Base-by-base conservation (phyloP, 305 asterid species). In the Stenogyne calaminthoides region DNA sequence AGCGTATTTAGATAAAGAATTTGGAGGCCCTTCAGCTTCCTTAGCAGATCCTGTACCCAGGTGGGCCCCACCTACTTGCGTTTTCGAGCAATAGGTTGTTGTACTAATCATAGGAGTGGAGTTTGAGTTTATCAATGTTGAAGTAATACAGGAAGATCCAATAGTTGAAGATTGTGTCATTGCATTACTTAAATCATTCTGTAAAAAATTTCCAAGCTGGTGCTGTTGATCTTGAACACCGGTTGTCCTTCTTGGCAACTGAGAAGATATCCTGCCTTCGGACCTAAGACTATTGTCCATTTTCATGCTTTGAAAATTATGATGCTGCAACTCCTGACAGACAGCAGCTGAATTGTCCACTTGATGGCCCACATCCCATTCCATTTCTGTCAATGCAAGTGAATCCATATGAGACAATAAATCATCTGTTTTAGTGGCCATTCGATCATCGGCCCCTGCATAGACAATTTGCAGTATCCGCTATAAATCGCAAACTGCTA, bases 331-430 rank as follows among this genome's bases (percentile, higher is more conserved):
- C 29, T 81, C 85, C 74, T 84, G 93, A 71, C 80, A 76, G 69
- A 57, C 78, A 49, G 82, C 88, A 57, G 89, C 82, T 40, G 86
- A 77, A 72, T 81, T 78, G 70, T 87, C 92, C 49, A 69, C 82
- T 65, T 75, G 87, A 82, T 88, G 85, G 78, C 87, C 86, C 62
- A 57, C 82, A 72, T 83, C 91, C 79, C 91, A 77, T 77, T 86
- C 91, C 67, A 73, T 90, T 80, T 89, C 99, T 92, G 98, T 81
- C 80, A 86, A 87, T 84, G 94, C 82, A 90, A 92, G 90, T 76
- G 88, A 89, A 90, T 70, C 84, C 88, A 86, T 70, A 70, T 91
- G 90, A 88, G 95, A 87, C 85, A 86, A 78, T 68, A 91, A 78
- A 85, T 84, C 80, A 79, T 72, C 84, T 69, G 67, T 82, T 80